Evolutionary conservation across 768 basidiomycete species (phyloP), one percentile per base, ranked within the genome.

Genomic region (Macrolepiota albuminosa): DNA sequence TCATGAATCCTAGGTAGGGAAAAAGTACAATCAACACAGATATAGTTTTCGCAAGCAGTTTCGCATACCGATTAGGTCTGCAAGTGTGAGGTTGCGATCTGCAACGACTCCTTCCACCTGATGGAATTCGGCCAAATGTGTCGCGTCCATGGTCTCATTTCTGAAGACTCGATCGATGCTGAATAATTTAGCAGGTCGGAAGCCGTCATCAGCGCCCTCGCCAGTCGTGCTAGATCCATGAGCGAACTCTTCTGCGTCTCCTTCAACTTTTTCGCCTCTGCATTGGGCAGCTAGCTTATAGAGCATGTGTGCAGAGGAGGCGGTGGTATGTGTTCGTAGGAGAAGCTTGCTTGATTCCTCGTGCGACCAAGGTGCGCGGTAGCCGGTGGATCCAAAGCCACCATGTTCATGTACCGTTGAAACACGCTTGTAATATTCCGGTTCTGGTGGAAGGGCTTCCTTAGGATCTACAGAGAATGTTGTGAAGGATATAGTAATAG

Each of bases 31-130:
- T 39, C 21, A 61, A 37, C 24, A 56, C 24, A 21, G 11, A 49
- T 62, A 29, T 42, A 42, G 43, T 26, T 36, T 43, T 7, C 37
- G 26, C 42, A 36, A 21, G 11, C 39, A 5, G 56, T 34, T 37
- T 29, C 21, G 71, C 81, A 49, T 63, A 93, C 95, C 95, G 63
- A 99, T 98, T 61, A 99, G 79, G 71, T 98, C 95, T 18, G 94
- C 96, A 31, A 99, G 78, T 1, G 96, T 98, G 60, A 99, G 76
- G 53, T 87, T 86, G 64, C 87, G 85, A 73, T 99, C 97, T 10
- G 97, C 97, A 31, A 99, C 94, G 49, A 99, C 97, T 54, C 97
- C 97, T 73, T 99, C 97, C n/a, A 99, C 97, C 75, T 99, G 97
- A 71, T 98, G 96, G 81, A 99, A 99, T 74, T 99, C 97, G 4